Conservation (phyloP, 2,329 filamentous ascomycete species). For the Biscogniauxia sp. region DNA sequence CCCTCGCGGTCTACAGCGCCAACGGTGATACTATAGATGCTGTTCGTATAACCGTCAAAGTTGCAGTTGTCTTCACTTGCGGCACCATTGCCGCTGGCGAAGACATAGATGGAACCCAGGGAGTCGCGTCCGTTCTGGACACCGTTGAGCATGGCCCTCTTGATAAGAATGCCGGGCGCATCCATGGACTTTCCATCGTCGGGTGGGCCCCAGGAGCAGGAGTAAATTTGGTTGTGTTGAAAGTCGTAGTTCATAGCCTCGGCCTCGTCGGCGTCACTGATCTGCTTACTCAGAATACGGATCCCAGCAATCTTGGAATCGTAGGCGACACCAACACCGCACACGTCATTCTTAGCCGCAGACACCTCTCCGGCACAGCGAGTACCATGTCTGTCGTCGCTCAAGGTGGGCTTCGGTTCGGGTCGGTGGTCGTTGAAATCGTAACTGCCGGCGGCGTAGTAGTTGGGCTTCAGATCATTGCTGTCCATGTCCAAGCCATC, state of each 20-base stretch:
- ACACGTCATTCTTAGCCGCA: slow-evolving; percentile 88
- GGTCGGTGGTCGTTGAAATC: slow-evolving; percentile 88
- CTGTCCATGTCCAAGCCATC: slow-evolving; percentile 97
- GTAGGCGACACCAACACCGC: slow-evolving; percentile 94
- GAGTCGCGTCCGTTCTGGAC: slow-evolving; percentile 83
- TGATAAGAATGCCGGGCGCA: slow-evolving; percentile 82
- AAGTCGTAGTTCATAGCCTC: slow-evolving; percentile 88
- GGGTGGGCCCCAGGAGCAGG: slow-evolving; percentile 96
- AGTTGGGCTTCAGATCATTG: slow-evolving; percentile 87
- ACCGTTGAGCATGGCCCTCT: slow-evolving; percentile 86
- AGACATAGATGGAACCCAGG: slow-evolving; percentile 89
- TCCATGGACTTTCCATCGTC: slow-evolving; percentile 96
- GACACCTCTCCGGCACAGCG: slow-evolving; percentile 92
- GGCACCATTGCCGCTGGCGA: slow-evolving; percentile 94
- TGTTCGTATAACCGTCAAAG: slow-evolving; percentile 99
- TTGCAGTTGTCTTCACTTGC: slow-evolving; percentile 91
- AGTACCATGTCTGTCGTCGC: slow-evolving; percentile 87
- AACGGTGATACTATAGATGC: slow-evolving; percentile 97
- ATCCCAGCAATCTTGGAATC: slow-evolving; percentile 87
- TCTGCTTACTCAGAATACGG: slow-evolving; percentile 86
- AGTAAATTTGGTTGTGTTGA: slow-evolving; percentile 93
- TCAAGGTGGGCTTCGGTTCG: slow-evolving; percentile 77
- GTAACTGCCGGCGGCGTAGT: slow-evolving; percentile 87
- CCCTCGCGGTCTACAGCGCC: slow-evolving; percentile 87
- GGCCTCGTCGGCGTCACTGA: slow-evolving; percentile 90